A percentile compares a stretch with the other conserved stretches of the same genome.
phyloP scores from a whole-genome alignment of 2,329 filamentous ascomycete species.

The Phyllosticta citrichinensis region DNA sequence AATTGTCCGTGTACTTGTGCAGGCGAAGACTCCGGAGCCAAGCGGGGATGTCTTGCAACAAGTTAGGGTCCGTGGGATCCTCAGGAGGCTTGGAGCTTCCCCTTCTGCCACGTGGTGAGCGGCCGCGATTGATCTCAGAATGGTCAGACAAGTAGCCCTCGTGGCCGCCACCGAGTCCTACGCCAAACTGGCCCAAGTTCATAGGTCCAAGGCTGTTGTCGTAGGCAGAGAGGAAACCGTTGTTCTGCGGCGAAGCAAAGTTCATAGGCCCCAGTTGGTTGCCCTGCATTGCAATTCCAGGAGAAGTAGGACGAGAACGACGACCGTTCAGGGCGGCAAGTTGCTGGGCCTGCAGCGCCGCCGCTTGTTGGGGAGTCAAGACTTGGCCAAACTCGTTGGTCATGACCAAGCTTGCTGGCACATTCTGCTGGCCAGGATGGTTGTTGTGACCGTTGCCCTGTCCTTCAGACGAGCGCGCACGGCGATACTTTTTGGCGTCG shows the following conservation, averaged over 20 bases:
- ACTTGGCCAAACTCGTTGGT: slow-evolving; percentile 89
- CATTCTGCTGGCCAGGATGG: slow-evolving; percentile 35
- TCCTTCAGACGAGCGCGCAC: slow-evolving; percentile 79
- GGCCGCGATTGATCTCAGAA: slow-evolving; percentile 79
- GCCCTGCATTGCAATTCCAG: slow-evolving; percentile 69
- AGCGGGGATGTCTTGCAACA: slow-evolving; percentile 89
- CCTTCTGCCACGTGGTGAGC: slow-evolving; percentile 82
- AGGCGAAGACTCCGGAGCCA: slow-evolving; percentile 91
- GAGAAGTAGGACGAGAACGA: slow-evolving; percentile 81
- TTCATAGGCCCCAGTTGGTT: slow-evolving; percentile 31
- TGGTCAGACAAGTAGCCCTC: slow-evolving; percentile 92
- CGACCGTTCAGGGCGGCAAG: slow-evolving; percentile 70
- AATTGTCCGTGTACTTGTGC: slow-evolving; percentile 97
- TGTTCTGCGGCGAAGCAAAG: slow-evolving; percentile 84
- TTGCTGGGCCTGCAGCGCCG: slow-evolving; percentile 58
- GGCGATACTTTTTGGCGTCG: slow-evolving; percentile 92
- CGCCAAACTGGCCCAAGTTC: slow-evolving; percentile 60
- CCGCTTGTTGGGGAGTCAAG: slow-evolving; percentile 50
- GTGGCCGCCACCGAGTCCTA: slow-evolving; percentile 38
- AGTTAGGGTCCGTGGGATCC: slow-evolving; percentile 82
- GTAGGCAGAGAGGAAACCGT: slow-evolving; percentile 86
- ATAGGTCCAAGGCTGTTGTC: slow-evolving; percentile 63
- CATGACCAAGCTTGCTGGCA: slow-evolving; percentile 69
- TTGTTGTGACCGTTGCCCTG: slow-evolving; percentile 47
- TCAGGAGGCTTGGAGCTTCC: slow-evolving; percentile 97